Evolutionary conservation across 2,329 filamentous ascomycete genomes (phyloP), one percentile per base, ranked within the genome.

Genomic region (Stromatinia cepivora): DNA sequence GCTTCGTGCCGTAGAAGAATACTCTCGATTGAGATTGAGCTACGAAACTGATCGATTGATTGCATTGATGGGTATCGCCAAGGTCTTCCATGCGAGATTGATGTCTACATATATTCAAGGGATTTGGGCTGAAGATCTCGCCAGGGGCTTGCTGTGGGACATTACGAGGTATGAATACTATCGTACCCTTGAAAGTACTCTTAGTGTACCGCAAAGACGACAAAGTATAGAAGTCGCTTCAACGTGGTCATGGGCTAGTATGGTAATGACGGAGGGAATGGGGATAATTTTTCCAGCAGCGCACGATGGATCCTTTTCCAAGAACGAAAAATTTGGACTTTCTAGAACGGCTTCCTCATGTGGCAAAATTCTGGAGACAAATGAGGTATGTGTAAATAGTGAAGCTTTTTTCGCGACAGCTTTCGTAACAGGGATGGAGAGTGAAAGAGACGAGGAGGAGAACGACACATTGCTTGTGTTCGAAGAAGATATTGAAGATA

Each of bases 171-270:
- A 22, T 39, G 46, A 52, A 20, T 15, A n/a, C 15, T 15, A 17
- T 17, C 22, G 25, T 52, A 25, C 11, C 45, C 25, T 3, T 42
- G 56, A 5, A 50, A 63, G 31, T 34, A 2, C 22, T n/a, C 5
- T 45, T 46, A 10, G 1, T 28, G 6, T 4, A 15, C 8, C 20
- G 31, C 4, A 9, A 11, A 34, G 48, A n/a, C 15, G 36, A 10
- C 36, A 66, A 20, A 31, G 20, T 15, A 36, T 3, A 57, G 9
- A 48, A 10, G 20, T 36, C 9, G 52, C 28, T 10, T 20, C 28
- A n/a, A 57, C n/a, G 2, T 66, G 52, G 52, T 48, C 64, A n/a
- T 66, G 50, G 39, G 52, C 39, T 64, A 50, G 62, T 42, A 53
- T 64, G 9, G 22, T 53, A 13, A 64, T 50, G 46, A 42, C 2